phyloP scores from a whole-genome alignment of 768 basidiomycete genomes.

The Brasilioporus rufonigricans region DNA sequence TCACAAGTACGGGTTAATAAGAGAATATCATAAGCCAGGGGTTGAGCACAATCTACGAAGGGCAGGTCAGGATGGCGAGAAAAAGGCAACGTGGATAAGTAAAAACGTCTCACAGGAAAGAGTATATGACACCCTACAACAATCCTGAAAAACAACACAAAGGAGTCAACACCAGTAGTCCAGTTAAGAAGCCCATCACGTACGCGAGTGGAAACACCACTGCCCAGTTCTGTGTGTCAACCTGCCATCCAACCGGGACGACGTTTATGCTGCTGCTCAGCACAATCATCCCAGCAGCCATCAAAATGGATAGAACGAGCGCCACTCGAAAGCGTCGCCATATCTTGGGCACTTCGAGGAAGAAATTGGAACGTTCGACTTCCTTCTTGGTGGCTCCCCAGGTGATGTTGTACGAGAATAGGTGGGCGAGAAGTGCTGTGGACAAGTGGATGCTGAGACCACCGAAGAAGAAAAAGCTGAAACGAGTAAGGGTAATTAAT shows the following conservation, averaged over 20 bases:
- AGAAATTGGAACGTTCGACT: conserved; percentile 89
- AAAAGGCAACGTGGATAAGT: conserved; percentile 7
- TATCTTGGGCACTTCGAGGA: conserved; percentile 84
- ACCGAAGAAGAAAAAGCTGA: conserved; percentile 51
- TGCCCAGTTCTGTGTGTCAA: conserved; percentile 61
- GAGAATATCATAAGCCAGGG: conserved; percentile 89
- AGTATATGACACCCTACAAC: conserved; percentile 66
- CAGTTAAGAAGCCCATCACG: background rate
- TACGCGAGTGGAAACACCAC: conserved; percentile 72
- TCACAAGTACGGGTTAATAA: conserved; percentile 26
- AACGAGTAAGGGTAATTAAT: background rate
- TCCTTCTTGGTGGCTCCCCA: conserved; percentile 75
- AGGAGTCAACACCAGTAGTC: background rate
- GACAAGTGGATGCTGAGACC: conserved; percentile 55
- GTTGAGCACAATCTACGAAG: conserved; percentile 69
- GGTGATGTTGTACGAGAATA: conserved; percentile 57
- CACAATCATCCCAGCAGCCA: conserved; percentile 54
- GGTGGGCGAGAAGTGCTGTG: conserved; percentile 51
- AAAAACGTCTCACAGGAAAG: conserved; percentile 57
- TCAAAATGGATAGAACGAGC: conserved; percentile 50
- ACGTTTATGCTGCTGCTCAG: conserved; percentile 40
- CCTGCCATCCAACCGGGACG: conserved; percentile 67
- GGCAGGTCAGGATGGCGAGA: conserved; percentile 29
- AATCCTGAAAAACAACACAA: conserved; percentile 27
- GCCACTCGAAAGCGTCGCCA: conserved; percentile 72